Evolutionary conservation across 805 yeast genomes (phyloP).

Genomic region (Candida boleticola): DNA sequence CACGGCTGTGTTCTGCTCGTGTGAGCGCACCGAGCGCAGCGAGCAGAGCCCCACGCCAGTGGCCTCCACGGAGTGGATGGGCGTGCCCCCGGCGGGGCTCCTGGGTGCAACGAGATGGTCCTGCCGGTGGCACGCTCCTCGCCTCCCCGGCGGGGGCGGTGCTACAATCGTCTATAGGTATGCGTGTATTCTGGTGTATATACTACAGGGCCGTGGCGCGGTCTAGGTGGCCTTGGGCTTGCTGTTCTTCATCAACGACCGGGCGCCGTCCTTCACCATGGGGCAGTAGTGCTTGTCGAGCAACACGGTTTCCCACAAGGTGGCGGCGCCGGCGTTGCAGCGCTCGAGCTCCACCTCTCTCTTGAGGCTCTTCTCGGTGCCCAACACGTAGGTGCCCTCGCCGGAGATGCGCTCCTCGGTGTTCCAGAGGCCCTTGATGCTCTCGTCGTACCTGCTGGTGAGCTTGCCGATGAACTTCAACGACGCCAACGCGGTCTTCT

Average conservation of each 20-base stretch:
- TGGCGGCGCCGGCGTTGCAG: constrained; percentile 83
- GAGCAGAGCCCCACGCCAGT: too few species aligned
- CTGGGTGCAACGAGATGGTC: too few species aligned
- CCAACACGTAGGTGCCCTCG: constrained; percentile 59
- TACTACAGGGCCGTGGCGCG: too few species aligned
- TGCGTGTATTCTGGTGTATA: too few species aligned
- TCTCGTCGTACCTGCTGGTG: constrained; percentile 63
- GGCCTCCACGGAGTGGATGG: too few species aligned
- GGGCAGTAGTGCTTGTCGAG: constrained; percentile 84
- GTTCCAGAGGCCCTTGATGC: constrained; percentile 70
- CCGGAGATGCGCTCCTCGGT: constrained; percentile 88
- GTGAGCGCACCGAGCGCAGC: too few species aligned
- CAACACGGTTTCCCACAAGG: constrained; percentile 83
- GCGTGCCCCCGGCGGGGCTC: too few species aligned
- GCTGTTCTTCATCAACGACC: constrained; percentile 40
- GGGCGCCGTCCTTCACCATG: constrained; percentile 64
- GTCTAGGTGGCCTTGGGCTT: too few species aligned
- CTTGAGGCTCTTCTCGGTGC: constrained; percentile 50
- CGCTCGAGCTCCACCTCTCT: constrained; percentile 59
- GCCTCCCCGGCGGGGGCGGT: too few species aligned
- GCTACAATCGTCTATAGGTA: too few species aligned
- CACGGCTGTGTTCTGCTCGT: too few species aligned
- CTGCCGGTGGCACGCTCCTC: too few species aligned
- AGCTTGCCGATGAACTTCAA: constrained; percentile 78
- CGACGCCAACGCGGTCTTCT: constrained; percentile 77